phyloP scores from a whole-genome alignment of 2,329 filamentous ascomycete genomes.

The Ceratocystis huliohia region DNA sequence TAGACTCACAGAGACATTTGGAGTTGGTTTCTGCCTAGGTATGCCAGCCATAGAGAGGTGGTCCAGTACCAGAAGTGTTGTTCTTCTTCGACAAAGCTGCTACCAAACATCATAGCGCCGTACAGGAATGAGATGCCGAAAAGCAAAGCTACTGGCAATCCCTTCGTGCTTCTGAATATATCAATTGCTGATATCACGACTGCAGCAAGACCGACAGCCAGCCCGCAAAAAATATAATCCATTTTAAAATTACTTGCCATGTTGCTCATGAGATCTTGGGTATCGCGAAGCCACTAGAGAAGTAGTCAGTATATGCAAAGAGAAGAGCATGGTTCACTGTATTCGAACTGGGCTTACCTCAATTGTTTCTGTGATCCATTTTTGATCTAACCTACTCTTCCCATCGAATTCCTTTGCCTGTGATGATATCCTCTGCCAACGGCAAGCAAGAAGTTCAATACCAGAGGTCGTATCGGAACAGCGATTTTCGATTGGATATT shows the following conservation, averaged over 20 bases:
- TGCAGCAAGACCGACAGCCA: slow-evolving; percentile 36
- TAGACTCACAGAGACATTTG: not conserved
- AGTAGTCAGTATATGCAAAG: not conserved
- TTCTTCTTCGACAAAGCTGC: slow-evolving; percentile 95
- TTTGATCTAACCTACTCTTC: not conserved
- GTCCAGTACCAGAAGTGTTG: slow-evolving; percentile 98
- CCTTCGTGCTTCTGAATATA: slow-evolving; percentile 19
- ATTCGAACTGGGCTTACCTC: slow-evolving; percentile 8
- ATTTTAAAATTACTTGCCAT: slow-evolving; percentile 90
- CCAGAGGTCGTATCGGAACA: slow-evolving; percentile 24
- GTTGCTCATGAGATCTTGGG: slow-evolving; percentile 71
- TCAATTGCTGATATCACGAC: slow-evolving; percentile 25
- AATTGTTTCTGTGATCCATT: slow-evolving; percentile 7
- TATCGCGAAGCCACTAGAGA: slow-evolving; percentile 49
- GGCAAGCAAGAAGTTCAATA: slow-evolving; percentile 52
- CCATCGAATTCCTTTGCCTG: not conserved
- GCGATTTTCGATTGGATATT: not conserved
- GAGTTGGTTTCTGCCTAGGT: slow-evolving; percentile 36
- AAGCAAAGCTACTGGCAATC: slow-evolving; percentile 30
- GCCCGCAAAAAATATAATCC: slow-evolving; percentile 30
- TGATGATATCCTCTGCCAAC: slow-evolving; percentile 40
- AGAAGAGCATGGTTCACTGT: not conserved
- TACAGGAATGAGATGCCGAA: slow-evolving; percentile 46
- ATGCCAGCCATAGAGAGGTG: slow-evolving; percentile 54
- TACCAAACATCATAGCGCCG: slow-evolving; percentile 88